A percentile compares a stretch with the other conserved stretches of the same genome.
Evolutionary conservation across 2,329 filamentous ascomycete species (phyloP).

Genomic region (Neopestalotiopsis sp.): DNA sequence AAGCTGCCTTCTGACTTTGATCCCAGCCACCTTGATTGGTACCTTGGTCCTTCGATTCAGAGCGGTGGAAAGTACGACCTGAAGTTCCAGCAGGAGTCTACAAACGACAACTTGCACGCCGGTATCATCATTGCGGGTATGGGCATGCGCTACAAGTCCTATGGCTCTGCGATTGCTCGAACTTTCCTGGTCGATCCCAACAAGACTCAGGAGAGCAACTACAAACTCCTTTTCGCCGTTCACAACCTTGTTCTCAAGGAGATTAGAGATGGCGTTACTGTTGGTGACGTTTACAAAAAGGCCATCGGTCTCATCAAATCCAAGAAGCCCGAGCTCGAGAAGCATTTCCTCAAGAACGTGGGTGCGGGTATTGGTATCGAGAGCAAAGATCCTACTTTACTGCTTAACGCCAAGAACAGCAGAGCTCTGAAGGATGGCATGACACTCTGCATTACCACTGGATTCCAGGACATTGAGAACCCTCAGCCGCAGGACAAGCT

Average conservation of each 20-base stretch:
- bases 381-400: constrained; percentile 79
- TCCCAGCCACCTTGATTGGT: constrained; percentile 89
- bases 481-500: constrained; percentile 86
- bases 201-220: constrained; percentile 92
- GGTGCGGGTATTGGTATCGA: constrained; percentile 94
- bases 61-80: constrained; percentile 96
- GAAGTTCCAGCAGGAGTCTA: constrained; percentile 77
- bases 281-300: constrained; percentile 92
- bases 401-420: constrained; percentile 86
- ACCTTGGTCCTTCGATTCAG: constrained; percentile 86
- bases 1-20: constrained; percentile 91
- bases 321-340: constrained; percentile 94
- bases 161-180: constrained; percentile 88
- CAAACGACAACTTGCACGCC: constrained; percentile 82
- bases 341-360: constrained; percentile 91
- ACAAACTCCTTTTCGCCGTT: constrained; percentile 83
- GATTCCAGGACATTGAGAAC: constrained; percentile 89
- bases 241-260: constrained; percentile 92
- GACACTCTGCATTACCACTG: constrained; percentile 90
- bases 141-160: constrained; percentile 93
- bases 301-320: constrained; percentile 79
- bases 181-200: constrained; percentile 98
- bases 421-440: constrained; percentile 91
- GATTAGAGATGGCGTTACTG: constrained; percentile 81
- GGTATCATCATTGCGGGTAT: constrained; percentile 93